A percentile compares a stretch with the other conserved stretches of the same genome.
These are phyloP conservation scores for Funneliformis caledonium DNA, from an alignment of 371 early-diverging fungal species.

Conservation along the genomic window DNA sequence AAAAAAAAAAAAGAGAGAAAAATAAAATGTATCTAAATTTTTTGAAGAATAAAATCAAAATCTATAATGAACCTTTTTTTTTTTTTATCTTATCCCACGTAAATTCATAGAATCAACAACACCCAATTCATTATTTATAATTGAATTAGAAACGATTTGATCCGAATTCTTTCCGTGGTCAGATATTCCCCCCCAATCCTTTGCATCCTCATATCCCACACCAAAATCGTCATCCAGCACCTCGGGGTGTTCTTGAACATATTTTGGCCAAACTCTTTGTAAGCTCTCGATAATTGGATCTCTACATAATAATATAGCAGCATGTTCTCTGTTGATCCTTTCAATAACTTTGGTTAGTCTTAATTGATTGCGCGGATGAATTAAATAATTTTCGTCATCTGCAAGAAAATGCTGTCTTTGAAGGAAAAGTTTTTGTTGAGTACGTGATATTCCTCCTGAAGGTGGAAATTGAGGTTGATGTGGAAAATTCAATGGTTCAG, in stretches of 20 bases:
- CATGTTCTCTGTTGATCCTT: conserved; percentile 54
- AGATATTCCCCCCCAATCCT: conserved; percentile 23
- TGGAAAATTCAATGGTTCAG: conserved; percentile 21
- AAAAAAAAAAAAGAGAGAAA: too few species aligned
- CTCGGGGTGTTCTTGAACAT: conserved; percentile 35
- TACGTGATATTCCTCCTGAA: conserved; percentile 49
- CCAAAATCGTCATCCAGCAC: conserved; percentile 38
- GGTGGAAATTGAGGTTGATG: conserved; percentile 26
- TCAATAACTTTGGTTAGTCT: conserved; percentile 56
- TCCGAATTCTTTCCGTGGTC: conserved; percentile 1
- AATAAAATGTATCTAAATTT: not conserved
- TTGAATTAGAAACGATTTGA: not conserved
- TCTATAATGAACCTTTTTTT: not conserved
- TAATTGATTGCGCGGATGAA: conserved; percentile 57
- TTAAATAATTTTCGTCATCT: conserved; percentile 55
- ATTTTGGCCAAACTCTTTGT: conserved; percentile 33
- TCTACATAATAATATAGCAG: conserved; percentile 23
- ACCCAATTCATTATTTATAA: not conserved
- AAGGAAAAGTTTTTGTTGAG: conserved; percentile 58
- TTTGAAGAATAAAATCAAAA: too few species aligned
- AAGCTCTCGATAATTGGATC: conserved; percentile 37
- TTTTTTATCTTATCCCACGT: not conserved
- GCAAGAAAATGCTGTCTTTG: conserved; percentile 56
- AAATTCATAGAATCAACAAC: not conserved
- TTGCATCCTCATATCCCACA: conserved; percentile 20